phyloP scores from a whole-genome alignment of 2,329 filamentous ascomycete species.

The Aspergillus jensenii region DNA sequence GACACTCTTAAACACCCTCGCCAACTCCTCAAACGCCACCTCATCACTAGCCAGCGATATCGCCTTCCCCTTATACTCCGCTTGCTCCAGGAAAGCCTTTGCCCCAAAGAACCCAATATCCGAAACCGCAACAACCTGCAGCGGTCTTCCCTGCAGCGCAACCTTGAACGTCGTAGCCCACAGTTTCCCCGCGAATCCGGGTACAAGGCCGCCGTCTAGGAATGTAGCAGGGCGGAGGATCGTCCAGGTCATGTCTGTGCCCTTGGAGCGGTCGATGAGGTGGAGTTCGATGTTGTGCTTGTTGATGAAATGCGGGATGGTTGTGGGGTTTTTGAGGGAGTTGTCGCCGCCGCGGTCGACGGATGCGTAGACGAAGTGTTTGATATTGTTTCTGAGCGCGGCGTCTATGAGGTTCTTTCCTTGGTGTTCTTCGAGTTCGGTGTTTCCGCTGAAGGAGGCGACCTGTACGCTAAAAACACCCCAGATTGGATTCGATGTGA shows the following conservation, averaged over 20 bases:
- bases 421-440: constrained; percentile 50
- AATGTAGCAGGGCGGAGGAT: constrained; percentile 64
- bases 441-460: neutral
- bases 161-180: constrained; percentile 47
- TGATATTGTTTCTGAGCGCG: constrained; percentile 55
- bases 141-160: constrained; percentile 41
- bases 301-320: constrained; percentile 61
- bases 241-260: constrained; percentile 57
- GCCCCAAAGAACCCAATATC: constrained; percentile 57
- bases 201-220: constrained; percentile 55
- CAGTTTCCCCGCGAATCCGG: constrained; percentile 49
- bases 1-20: constrained; percentile 46
- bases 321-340: constrained; percentile 53
- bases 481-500: constrained; percentile 47
- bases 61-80: constrained; percentile 38
- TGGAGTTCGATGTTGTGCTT: constrained; percentile 65
- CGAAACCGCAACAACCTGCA: constrained; percentile 45
- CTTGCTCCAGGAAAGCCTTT: constrained; percentile 47
- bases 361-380: constrained; percentile 63
- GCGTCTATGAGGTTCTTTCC: constrained; percentile 60
- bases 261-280: constrained; percentile 46
- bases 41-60: constrained; percentile 54
- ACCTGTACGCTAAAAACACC: constrained; percentile 63
- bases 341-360: constrained; percentile 63
- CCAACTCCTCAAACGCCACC: constrained; percentile 48